A percentile compares a stretch with the other conserved stretches of the same genome.
These are phyloP conservation scores for Candida endomychidarum DNA, from an alignment of 805 yeast genomes.

Conservation along the genomic window DNA sequence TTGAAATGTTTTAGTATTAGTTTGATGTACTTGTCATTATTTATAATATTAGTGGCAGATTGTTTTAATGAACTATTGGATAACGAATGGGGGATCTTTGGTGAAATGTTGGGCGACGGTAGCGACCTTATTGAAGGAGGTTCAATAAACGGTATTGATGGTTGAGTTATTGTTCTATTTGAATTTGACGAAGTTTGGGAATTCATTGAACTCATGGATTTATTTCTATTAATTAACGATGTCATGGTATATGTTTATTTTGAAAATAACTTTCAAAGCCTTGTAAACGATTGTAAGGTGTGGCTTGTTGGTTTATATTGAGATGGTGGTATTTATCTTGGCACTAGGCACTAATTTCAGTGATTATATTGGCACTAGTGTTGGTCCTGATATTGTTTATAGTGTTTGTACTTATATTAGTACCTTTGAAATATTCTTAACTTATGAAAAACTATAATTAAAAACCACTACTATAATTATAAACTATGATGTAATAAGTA, in stretches of 20 bases:
- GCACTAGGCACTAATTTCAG: too few relatives aligned
- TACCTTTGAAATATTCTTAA: too few relatives aligned
- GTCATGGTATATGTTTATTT: not conserved
- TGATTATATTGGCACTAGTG: too few relatives aligned
- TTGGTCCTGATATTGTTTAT: too few relatives aligned
- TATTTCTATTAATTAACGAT: constrained; percentile 5
- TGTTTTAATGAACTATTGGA: constrained; percentile 2
- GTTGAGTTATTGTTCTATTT: constrained; percentile 16
- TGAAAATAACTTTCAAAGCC: not conserved
- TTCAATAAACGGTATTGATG: not conserved
- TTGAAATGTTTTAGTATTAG: constrained; percentile 29
- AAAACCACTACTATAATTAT: too few relatives aligned
- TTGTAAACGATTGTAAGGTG: not conserved
- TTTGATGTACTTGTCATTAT: constrained; percentile 16
- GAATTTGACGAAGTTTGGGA: constrained; percentile 4
- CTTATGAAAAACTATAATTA: too few relatives aligned
- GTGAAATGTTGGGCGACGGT: not conserved
- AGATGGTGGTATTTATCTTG: too few relatives aligned
- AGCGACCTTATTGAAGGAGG: not conserved
- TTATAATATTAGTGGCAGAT: not conserved
- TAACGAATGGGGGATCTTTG: constrained; percentile 2
- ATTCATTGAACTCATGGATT: constrained; percentile 5
- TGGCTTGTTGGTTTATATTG: too few relatives aligned
- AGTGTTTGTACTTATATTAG: too few relatives aligned
- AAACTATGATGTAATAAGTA: too few relatives aligned